Percentiles rank a stretch among this genome's conserved stretches.
Evolutionary conservation across 2,329 filamentous ascomycete species (phyloP).

Genomic region (Claviceps digitariae): DNA sequence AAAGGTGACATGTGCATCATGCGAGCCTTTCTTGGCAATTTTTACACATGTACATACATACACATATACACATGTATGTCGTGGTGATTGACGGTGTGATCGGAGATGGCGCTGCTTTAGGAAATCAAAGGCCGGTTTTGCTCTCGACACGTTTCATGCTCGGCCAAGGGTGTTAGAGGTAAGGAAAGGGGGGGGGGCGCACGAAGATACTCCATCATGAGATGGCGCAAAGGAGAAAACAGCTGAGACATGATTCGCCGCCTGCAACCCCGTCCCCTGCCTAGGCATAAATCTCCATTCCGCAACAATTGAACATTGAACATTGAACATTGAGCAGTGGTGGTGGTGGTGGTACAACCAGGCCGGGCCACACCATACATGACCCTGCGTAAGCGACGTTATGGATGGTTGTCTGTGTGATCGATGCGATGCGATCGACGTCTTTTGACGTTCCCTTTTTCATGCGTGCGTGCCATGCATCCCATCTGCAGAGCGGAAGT

Average conservation of each 20-base stretch:
- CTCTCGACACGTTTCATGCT: neutral
- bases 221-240: neutral
- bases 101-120: constrained; percentile 11
- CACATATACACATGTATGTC: too few relatives aligned
- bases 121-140: constrained; percentile 7
- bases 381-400: neutral
- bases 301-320: neutral
- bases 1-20: neutral
- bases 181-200: neutral
- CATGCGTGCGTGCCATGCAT: neutral
- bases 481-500: neutral
- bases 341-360: neutral
- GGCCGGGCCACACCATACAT: neutral
- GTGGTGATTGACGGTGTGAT: neutral
- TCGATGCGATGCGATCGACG: neutral
- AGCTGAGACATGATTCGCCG: neutral
- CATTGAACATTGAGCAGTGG: neutral
- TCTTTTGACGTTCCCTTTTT: neutral
- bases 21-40: neutral
- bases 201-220: neutral
- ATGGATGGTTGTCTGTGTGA: neutral
- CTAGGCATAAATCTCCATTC: neutral
- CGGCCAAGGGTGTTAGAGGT: neutral
- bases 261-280: neutral
- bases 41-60: neutral